Conservation (phyloP, 192 early-diverging fungal species). For the Diversispora eburnea region DNA sequence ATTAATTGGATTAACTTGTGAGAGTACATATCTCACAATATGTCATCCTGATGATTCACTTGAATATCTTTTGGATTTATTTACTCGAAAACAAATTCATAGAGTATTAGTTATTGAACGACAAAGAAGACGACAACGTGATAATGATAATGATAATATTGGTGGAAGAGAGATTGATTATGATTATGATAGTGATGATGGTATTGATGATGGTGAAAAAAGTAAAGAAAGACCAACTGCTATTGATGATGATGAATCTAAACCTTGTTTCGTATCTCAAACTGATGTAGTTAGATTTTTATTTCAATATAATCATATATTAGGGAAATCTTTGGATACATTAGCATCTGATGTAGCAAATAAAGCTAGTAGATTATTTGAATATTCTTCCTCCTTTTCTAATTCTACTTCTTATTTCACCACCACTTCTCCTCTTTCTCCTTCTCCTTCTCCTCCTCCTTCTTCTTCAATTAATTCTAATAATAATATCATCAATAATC, state of each 20-base stretch:
- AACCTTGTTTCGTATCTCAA: slow-evolving; percentile 47
- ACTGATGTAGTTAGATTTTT: slow-evolving; percentile 52
- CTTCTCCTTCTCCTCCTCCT: too few species aligned
- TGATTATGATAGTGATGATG: slow-evolving; percentile 27
- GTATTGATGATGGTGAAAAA: slow-evolving; percentile 20
- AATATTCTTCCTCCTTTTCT: slow-evolving; percentile 22
- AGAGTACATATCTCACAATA: slow-evolving; percentile 24
- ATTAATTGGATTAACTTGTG: slow-evolving; percentile 23
- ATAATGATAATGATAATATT: too few species aligned
- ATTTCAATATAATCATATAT: slow-evolving; percentile 46
- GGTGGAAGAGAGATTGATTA: too few species aligned
- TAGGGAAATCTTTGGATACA: slow-evolving; percentile 48
- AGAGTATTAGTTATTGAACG: slow-evolving; percentile 43
- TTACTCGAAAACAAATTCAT: slow-evolving; percentile 43
- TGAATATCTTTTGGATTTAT: slow-evolving; percentile 31
- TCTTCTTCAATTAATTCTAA: too few species aligned
- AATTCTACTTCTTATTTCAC: too few species aligned
- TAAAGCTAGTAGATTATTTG: slow-evolving; percentile 28
- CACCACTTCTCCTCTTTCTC: too few species aligned
- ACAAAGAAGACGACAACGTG: too few species aligned
- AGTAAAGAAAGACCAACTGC: background rate
- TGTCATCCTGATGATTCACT: slow-evolving; percentile 25
- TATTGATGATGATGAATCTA: slow-evolving; percentile 19
- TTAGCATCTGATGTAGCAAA: slow-evolving; percentile 29
- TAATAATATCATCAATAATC: too few species aligned